Conservation (phyloP, 2,329 filamentous ascomycete species). For the Cylindrodendrum hubeiense region DNA sequence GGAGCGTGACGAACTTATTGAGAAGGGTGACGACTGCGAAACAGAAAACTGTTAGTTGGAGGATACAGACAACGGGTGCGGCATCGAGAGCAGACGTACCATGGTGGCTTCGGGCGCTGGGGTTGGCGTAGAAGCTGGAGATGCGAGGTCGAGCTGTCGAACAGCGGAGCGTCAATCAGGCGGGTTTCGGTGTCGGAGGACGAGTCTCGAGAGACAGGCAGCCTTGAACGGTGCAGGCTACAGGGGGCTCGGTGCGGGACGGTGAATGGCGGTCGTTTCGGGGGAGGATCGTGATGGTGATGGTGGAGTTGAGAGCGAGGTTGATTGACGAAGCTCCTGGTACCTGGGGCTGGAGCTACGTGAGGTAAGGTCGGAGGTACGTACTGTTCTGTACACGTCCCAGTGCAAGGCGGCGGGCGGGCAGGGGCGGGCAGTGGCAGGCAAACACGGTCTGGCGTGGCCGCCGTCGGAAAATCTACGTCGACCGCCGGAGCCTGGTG, state of each 20-base stretch:
- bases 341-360: slow-evolving; percentile 31
- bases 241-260: neutral
- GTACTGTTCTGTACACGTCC: slow-evolving; percentile 32
- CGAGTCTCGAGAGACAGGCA: neutral
- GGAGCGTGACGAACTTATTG: slow-evolving; percentile 79
- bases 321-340: slow-evolving; percentile 30
- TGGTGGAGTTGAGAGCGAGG: slow-evolving; percentile 29
- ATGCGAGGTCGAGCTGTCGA: slow-evolving; percentile 38
- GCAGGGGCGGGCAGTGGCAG: slow-evolving; percentile 50
- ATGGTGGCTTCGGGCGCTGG: slow-evolving; percentile 42
- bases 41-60: slow-evolving; percentile 43
- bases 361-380: slow-evolving; percentile 31
- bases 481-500: slow-evolving; percentile 19
- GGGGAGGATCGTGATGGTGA: slow-evolving; percentile 30
- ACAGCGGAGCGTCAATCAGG: slow-evolving; percentile 36
- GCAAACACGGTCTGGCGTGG: slow-evolving; percentile 59
- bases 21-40: slow-evolving; percentile 86
- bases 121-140: slow-evolving; percentile 30
- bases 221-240: slow-evolving; percentile 1
- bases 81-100: slow-evolving; percentile 39
- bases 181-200: slow-evolving; percentile 8
- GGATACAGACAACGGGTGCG: neutral
- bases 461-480: slow-evolving; percentile 41
- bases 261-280: neutral
- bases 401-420: slow-evolving; percentile 6